Evolutionary conservation across 306 rosid genomes (phyloP), one percentile per base, ranked within the genome.

Genomic region (Amphicarpaea edgeworthii): DNA sequence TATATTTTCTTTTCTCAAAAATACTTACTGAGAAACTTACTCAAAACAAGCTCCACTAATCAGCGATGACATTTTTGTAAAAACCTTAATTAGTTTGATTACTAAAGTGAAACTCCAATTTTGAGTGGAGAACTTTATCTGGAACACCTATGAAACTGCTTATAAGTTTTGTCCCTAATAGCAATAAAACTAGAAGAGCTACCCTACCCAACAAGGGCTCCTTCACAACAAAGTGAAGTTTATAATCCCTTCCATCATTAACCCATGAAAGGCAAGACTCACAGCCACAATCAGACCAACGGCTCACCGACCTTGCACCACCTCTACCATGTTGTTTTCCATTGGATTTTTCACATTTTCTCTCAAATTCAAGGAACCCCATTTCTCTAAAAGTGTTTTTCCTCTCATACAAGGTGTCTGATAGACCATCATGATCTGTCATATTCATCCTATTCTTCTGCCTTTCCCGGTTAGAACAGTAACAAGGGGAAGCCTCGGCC

Each of bases 271-370:
- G 80, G 72, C 98, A 92, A 62, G 95, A 86, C 3, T 83, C 85
- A 70, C 97, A 92, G 20, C 95, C 92, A 87, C 98, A 92, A 61
- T 91, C 97, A 43, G 98, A 88, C 98, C 98, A 94, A 69, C 89
- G 73, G 37, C 75, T 86, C 46, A 41, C 57, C 32, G 16, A 60
- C 47, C 34, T 46, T 30, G 70, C 58, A 21, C 70, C 17, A 40
- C 1, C 50, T 15, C 32, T 62, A 16, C 63, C 40, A 19, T 46
- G 34, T 58, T 46, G 34, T 58, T 61, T 81, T 77, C 51, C 61
- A 61, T 37, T 8, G 28, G 82, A 87, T 80, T 66, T 67, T 61
- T 68, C 32, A 15, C 43, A 12, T 42, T 85, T 83, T 68, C 86
- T 57, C 0, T 60, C 12, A 38, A 76, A 64, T 65, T 62, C 74